Evolutionary conservation across 1,139 yeast species (phyloP).

Genomic region (Arxiozyma heterogenica): DNA sequence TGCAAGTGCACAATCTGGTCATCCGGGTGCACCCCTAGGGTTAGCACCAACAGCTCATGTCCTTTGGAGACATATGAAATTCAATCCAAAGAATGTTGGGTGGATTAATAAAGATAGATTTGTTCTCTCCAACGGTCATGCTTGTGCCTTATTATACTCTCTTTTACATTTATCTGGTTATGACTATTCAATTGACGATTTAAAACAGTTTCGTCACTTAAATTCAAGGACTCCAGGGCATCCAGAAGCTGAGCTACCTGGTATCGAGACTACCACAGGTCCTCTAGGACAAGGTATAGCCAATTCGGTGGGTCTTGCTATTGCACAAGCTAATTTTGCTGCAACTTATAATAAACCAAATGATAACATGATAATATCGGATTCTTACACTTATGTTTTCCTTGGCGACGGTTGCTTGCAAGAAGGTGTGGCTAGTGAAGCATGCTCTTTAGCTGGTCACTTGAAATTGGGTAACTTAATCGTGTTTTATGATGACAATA

Average conservation of each 20-base stretch:
- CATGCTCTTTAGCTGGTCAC: slow-evolving; percentile 94
- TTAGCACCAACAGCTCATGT: slow-evolving; percentile 83
- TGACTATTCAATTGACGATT: slow-evolving; percentile 73
- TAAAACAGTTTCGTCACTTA: slow-evolving; percentile 85
- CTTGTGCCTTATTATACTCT: slow-evolving; percentile 83
- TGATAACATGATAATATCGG: slow-evolving; percentile 50
- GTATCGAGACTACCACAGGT: slow-evolving; percentile 97
- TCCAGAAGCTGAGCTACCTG: slow-evolving; percentile 79
- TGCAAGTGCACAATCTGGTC: slow-evolving; percentile 89
- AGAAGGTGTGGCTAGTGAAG: slow-evolving; percentile 98
- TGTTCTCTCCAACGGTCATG: slow-evolving; percentile 94
- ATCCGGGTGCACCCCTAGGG: slow-evolving; percentile 99
- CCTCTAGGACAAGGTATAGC: slow-evolving; percentile 98
- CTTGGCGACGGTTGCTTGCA: slow-evolving; percentile 97
- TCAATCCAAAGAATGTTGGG: slow-evolving; percentile 82
- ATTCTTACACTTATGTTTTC: slow-evolving; percentile 70
- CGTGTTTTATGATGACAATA: slow-evolving; percentile 95
- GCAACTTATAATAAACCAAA: slow-evolving; percentile 86
- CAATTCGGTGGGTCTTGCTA: slow-evolving; percentile 94
- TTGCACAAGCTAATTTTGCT: slow-evolving; percentile 87
- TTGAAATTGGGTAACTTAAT: slow-evolving; percentile 88
- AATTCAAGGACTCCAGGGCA: slow-evolving; percentile 94
- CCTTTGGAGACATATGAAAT: slow-evolving; percentile 67
- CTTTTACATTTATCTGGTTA: slow-evolving; percentile 81
- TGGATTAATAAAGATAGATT: slow-evolving; percentile 97